These are phyloP conservation scores for Bipolaris gigantea DNA, from an alignment of 2,329 filamentous ascomycete species.

Conservation along the genomic window DNA sequence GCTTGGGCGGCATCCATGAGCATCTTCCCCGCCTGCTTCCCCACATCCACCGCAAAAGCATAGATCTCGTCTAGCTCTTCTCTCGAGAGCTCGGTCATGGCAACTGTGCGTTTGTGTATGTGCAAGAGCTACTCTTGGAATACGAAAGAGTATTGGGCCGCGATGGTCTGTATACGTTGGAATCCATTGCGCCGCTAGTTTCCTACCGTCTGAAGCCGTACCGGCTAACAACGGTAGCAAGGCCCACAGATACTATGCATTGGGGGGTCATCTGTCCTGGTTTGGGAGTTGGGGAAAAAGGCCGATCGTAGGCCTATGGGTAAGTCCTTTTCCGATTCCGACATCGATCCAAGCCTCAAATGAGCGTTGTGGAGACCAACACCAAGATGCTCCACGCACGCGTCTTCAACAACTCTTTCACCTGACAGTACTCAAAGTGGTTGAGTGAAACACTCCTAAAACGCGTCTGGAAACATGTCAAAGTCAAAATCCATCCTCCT, in stretches of 20 bases:
- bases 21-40: slow-evolving; percentile 68
- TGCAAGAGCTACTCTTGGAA: not conserved
- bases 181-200: not conserved
- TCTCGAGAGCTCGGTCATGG: slow-evolving; percentile 31
- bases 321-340: slow-evolving; percentile 17
- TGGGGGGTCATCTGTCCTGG: not conserved
- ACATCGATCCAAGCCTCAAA: slow-evolving; percentile 9
- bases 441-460: not conserved
- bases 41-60: slow-evolving; percentile 69
- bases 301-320: slow-evolving; percentile 6
- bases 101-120: slow-evolving; percentile 2
- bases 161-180: not conserved
- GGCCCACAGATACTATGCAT: not conserved
- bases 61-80: slow-evolving; percentile 67
- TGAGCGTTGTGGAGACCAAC: not conserved
- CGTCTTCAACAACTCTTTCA: not conserved
- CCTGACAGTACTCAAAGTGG: not conserved
- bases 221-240: slow-evolving; percentile 7
- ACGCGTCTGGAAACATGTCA: slow-evolving; percentile 29
- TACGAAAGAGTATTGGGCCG: not conserved
- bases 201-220: slow-evolving; percentile 7
- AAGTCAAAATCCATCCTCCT: slow-evolving; percentile 62
- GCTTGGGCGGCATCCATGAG: slow-evolving; percentile 65
- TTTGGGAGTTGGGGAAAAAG: not conserved
- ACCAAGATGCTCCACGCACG: not conserved